These are phyloP conservation scores for Alternaria ventricosa DNA, from an alignment of 2,329 filamentous ascomycete genomes.

Conservation along the genomic window DNA sequence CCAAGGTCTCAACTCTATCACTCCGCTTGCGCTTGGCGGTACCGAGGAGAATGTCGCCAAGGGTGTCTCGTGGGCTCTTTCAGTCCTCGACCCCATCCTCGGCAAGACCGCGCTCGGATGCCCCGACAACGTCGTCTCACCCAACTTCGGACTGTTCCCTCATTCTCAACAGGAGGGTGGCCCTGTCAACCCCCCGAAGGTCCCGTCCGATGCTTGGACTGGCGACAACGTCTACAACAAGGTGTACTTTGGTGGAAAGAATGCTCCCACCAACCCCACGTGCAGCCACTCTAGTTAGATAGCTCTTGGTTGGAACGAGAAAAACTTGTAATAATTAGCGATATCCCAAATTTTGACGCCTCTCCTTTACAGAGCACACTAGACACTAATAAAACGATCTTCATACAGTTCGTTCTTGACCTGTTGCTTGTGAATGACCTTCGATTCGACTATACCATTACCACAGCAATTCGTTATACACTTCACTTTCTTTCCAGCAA, in stretches of 20 bases:
- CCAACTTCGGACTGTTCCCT: slow-evolving; percentile 38
- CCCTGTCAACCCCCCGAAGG: slow-evolving; percentile 32
- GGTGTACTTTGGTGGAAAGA: slow-evolving; percentile 34
- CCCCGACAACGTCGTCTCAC: slow-evolving; percentile 31
- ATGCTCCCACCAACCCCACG: slow-evolving; percentile 30
- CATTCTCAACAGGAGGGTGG: slow-evolving; percentile 37
- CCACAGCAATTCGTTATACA: background rate
- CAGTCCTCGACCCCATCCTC: slow-evolving; percentile 39
- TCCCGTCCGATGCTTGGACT: slow-evolving; percentile 28
- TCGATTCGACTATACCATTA: background rate
- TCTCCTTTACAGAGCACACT: background rate
- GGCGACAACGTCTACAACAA: slow-evolving; percentile 48
- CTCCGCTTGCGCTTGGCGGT: slow-evolving; percentile 39
- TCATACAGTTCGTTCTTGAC: background rate
- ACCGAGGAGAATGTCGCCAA: slow-evolving; percentile 25
- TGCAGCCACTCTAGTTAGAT: slow-evolving; percentile 5
- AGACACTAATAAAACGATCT: background rate
- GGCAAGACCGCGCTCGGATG: slow-evolving; percentile 43
- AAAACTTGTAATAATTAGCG: background rate
- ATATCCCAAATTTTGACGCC: background rate
- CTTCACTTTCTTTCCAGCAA: background rate
- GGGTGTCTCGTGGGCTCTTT: slow-evolving; percentile 36
- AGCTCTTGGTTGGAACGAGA: background rate
- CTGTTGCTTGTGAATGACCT: background rate
- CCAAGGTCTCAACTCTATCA: slow-evolving; percentile 46